Percentiles rank a stretch among this genome's conserved stretches.
These are phyloP conservation scores for Scutellaria barbata DNA, from an alignment of 257 asterid genomes.

Conservation along the genomic window DNA sequence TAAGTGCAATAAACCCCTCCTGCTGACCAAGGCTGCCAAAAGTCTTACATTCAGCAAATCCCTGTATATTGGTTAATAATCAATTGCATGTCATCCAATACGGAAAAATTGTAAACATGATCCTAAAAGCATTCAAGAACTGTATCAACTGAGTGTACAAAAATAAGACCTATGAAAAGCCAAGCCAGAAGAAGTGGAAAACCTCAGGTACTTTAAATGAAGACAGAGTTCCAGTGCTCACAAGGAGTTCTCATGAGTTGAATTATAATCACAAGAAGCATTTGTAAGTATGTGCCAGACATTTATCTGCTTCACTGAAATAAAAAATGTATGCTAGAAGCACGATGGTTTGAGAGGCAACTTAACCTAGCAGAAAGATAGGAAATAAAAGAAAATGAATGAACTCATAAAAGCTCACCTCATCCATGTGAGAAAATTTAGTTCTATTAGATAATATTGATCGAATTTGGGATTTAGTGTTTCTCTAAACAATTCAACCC, in stretches of 20 bases:
- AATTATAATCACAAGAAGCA: slow-evolving; percentile 5
- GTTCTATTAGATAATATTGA: slow-evolving; percentile 4
- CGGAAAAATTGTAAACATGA: slow-evolving; percentile 13
- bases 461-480: background rate
- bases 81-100: slow-evolving; percentile 39
- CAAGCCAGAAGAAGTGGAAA: slow-evolving; percentile 21
- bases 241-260: background rate
- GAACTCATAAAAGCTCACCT: background rate
- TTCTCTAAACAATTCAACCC: background rate
- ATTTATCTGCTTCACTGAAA: slow-evolving; percentile 13
- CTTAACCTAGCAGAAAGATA: slow-evolving; percentile 11
- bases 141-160: slow-evolving; percentile 17
- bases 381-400: background rate
- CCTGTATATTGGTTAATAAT: slow-evolving; percentile 61
- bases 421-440: background rate
- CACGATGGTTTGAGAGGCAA: slow-evolving; percentile 13
- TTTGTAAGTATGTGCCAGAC: slow-evolving; percentile 13
- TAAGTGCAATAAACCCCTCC: slow-evolving; percentile 95
- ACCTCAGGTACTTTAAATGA: background rate
- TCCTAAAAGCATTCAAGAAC: slow-evolving; percentile 33
- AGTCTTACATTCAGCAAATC: slow-evolving; percentile 84
- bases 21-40: slow-evolving; percentile 97
- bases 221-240: slow-evolving; percentile 21
- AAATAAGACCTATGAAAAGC: slow-evolving; percentile 21
- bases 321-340: slow-evolving; percentile 8